Evolutionary conservation across 2,329 filamentous ascomycete species (phyloP).

Genomic region (Colletotrichum limetticola): DNA sequence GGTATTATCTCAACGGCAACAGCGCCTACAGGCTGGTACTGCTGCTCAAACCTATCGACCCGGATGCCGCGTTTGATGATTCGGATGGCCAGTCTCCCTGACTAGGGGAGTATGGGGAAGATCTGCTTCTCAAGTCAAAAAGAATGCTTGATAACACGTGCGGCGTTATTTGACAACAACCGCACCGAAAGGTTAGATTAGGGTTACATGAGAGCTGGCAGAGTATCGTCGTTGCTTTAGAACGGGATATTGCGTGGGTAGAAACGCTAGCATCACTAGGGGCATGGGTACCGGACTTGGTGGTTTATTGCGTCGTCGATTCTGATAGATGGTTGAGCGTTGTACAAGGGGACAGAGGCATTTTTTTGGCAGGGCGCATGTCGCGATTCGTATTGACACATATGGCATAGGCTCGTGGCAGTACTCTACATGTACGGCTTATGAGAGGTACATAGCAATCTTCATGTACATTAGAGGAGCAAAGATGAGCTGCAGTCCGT

Average conservation of each 20-base stretch:
- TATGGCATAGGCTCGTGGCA: not conserved
- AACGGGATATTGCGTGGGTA: not conserved
- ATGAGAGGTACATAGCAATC: not conserved
- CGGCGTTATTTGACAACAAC: not conserved
- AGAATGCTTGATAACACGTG: not conserved
- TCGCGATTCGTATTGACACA: not conserved
- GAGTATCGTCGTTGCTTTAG: not conserved
- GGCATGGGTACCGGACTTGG: not conserved
- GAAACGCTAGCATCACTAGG: not conserved
- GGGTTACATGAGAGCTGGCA: not conserved
- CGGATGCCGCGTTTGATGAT: slow-evolving; percentile 50
- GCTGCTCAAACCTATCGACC: slow-evolving; percentile 71
- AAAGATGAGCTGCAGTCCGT: not conserved
- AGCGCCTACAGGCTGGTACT: slow-evolving; percentile 91
- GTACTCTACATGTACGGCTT: not conserved
- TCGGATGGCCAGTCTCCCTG: slow-evolving; percentile 43
- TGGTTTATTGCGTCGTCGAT: not conserved
- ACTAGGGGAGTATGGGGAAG: not conserved
- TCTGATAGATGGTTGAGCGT: not conserved
- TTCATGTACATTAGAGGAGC: not conserved
- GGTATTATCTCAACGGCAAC: slow-evolving; percentile 97
- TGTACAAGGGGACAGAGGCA: not conserved
- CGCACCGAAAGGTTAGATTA: not conserved
- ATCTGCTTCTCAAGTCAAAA: not conserved
- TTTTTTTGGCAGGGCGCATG: not conserved